Base-by-base conservation (phyloP, 139 green algal genomes). In the Zygnema circumcarinatum region DNA sequence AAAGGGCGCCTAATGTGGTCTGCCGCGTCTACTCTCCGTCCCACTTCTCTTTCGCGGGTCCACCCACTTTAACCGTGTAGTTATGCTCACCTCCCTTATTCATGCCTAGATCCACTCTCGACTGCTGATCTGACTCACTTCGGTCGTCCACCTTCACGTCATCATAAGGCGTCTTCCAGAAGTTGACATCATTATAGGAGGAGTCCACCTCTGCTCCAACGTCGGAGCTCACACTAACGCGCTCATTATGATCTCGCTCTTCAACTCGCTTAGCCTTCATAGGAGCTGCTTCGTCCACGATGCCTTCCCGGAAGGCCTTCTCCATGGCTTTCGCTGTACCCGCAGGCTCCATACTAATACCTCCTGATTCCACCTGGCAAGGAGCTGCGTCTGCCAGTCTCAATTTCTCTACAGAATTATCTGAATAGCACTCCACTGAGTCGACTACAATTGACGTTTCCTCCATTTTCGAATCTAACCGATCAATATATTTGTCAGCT, bases 161-260 rank as follows among this genome's bases (percentile, higher is more conserved):
- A 52, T 20, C 69, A 25, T 83, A 83, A 3, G 36, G 33, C 16
- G 29, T 83, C 75, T 83, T 83, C 75, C 75, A 83, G 32, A 83
- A 83, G 7, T 83, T 83, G 20, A 11, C 75, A 52, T 83, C 75
- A 52, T 83, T 83, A 25, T 31, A 83, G 3, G 75, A 52, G 2
- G 75, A 16, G 7, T 83, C 32, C n/a, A 72, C 2, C 7, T 83
- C 69, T 52, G 69, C 16, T 52, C 11, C 16, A 7, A 20, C 69
- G 16, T 78, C 16, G 7, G 69, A 39, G 11, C 11, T 16, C 35
- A 78, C 36, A 16, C 3, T 52, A 25, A 16, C 7, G 16, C 16
- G 47, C 16, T 7, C 7, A 16, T 25, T 62, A 16, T 62, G 7
- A 16, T 62, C 16, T n/a, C n/a, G n/a, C 47, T 16, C 47, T 25